A percentile compares a stretch with the other conserved stretches of the same genome.
Conservation (phyloP, 768 basidiomycete genomes). For the Lactifluus rugatus region DNA sequence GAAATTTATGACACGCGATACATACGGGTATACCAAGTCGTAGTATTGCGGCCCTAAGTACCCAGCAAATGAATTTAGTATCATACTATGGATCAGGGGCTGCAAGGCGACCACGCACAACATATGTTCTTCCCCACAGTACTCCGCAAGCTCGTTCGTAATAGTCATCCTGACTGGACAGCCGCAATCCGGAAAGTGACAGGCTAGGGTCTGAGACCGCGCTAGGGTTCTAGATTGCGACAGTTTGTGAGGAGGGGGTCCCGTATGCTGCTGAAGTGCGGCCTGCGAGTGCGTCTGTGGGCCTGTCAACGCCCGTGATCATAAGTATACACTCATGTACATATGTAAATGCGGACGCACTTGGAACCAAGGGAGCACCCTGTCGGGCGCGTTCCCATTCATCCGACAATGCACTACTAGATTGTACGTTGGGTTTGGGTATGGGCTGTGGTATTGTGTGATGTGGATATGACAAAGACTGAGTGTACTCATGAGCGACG, state of each 20-base stretch:
- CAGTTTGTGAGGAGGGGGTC: neutral
- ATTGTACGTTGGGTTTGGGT: neutral
- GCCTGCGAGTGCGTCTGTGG: neutral
- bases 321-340: neutral
- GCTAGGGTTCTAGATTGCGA: neutral
- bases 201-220: neutral
- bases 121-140: conserved; percentile 5
- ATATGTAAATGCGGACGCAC: neutral
- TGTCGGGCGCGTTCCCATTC: neutral
- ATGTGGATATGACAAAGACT: too few relatives aligned
- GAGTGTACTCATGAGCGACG: too few relatives aligned
- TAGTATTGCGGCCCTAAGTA: neutral
- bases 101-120: neutral
- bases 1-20: neutral
- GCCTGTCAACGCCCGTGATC: neutral
- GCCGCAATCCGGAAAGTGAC: neutral
- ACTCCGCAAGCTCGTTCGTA: neutral
- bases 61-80: neutral
- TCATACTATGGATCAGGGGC: neutral
- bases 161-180: neutral
- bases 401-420: neutral
- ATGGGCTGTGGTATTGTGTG: too few relatives aligned
- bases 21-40: neutral
- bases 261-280: neutral
- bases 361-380: neutral